Conservation (phyloP, 345 rosid species). For the Dovyalis caffra region DNA sequence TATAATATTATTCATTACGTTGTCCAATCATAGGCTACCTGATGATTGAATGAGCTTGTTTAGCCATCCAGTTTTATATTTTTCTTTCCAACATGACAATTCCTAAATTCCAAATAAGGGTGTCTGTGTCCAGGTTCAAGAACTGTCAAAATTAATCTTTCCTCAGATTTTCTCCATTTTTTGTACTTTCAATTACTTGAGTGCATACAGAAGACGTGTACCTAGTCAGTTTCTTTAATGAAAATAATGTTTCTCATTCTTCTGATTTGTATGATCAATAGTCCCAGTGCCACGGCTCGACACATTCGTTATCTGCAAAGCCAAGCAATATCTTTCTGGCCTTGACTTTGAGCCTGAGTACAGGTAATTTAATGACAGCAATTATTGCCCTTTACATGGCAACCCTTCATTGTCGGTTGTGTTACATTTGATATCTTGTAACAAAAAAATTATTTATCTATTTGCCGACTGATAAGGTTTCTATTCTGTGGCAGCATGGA, state of each 20-base stretch:
- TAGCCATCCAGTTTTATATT: neutral
- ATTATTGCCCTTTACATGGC: neutral
- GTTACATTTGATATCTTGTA: neutral
- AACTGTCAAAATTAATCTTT: neutral
- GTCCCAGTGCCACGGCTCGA: constrained; percentile 68
- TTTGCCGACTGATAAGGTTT: neutral
- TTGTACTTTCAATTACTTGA: neutral
- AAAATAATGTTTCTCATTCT: neutral
- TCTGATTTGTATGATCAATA: constrained; percentile 15
- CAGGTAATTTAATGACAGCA: constrained; percentile 20
- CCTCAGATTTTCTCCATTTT: neutral
- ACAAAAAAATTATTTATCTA: neutral
- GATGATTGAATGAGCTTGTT: too few species aligned
- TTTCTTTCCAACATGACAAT: neutral
- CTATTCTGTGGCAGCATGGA: constrained; percentile 18
- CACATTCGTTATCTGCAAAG: constrained; percentile 68
- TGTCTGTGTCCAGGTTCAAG: neutral
- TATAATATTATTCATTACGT: neutral
- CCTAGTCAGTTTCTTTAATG: too few species aligned
- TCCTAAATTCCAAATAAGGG: neutral
- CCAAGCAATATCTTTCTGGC: constrained; percentile 49
- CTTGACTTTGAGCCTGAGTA: constrained; percentile 34
- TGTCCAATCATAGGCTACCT: too few species aligned
- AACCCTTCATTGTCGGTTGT: neutral
- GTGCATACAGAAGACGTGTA: too few species aligned